These are phyloP conservation scores for Ceratobasidium sp. DNA, from an alignment of 1,284 basidiomycete genomes.

Conservation along the genomic window DNA sequence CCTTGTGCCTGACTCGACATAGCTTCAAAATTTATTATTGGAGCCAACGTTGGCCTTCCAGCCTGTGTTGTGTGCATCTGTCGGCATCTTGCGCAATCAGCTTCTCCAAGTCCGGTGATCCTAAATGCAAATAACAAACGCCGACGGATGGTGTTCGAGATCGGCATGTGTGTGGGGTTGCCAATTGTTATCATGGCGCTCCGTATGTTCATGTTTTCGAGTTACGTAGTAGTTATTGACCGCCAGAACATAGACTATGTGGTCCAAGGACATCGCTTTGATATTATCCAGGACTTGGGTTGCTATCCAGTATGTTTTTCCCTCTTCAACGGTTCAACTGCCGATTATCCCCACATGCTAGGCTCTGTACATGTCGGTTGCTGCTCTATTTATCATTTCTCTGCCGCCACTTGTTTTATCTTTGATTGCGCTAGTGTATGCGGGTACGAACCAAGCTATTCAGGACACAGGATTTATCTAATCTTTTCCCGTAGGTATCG, in stretches of 20 bases:
- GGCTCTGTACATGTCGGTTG: no score
- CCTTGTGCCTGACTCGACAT: no score
- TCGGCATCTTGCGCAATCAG: no score
- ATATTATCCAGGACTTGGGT: slow-evolving; percentile 39
- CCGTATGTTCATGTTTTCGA: slow-evolving; percentile 52
- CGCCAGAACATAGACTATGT: slow-evolving; percentile 42
- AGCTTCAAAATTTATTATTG: no score
- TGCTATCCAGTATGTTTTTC: slow-evolving; percentile 36
- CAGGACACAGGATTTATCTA: slow-evolving; percentile 38
- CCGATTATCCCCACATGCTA: no score
- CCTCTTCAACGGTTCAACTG: no score
- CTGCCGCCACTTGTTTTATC: slow-evolving; percentile 61
- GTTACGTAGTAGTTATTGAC: not conserved
- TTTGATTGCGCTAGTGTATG: slow-evolving; percentile 43
- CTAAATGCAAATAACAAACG: no score
- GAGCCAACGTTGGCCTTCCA: no score
- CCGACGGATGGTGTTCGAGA: no score
- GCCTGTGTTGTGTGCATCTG: no score
- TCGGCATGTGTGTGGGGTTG: slow-evolving; percentile 52
- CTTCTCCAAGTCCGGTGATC: no score
- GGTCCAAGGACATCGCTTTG: slow-evolving; percentile 37
- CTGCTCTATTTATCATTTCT: slow-evolving; percentile 65
- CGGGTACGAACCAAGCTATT: slow-evolving; percentile 41
- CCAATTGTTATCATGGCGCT: slow-evolving; percentile 57
- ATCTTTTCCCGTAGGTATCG: slow-evolving; percentile 49